Evolutionary conservation across 2,329 filamentous ascomycete species (phyloP), one percentile per base, ranked within the genome.

Genomic region (Aspergillus ochraceus): DNA sequence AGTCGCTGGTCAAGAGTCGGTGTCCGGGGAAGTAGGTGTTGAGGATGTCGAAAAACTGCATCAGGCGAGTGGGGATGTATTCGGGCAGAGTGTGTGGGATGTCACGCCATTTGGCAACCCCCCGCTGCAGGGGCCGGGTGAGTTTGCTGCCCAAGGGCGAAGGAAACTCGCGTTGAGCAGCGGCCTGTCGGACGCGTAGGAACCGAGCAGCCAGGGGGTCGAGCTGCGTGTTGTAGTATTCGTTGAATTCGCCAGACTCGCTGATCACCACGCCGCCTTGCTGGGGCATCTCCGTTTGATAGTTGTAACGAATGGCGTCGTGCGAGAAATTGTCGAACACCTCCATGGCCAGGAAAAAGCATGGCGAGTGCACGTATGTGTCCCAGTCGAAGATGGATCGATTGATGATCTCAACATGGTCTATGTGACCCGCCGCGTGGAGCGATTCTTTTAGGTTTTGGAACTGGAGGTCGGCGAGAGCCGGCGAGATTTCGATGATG

Each of bases 281-380:
- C 57, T 97, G 84, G 0, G 94, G 90, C 66, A 89, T 81, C 73
- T 92, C 90, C 11, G 92, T 96, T 61, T 83, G 77, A 11, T 89
- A 83, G 77, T 98, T 90, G 79, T 98, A 99, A 64, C 96, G 93
- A 63, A 99, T 87, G 60, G 89, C 86, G 79, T 99, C 95, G 80
- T 99, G 96, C 39, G 92, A 88, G 74, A 99, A 98, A 79, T 99
- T 99, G 81, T 99, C 95, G 71, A 97, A 97, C 66, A 99, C 95
- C 78, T 99, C 95, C 77, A 99, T 90, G 49, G 94, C 95, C 47
- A 99, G 86, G 82, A 99, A 98, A 83, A 96, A 99, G 80, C 95
- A 98, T 0, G 94, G 95, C 2, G 89, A 90, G 9, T 92, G 89
- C n/a, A 97, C 91, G 66, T 90, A 91, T 51, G 86, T 86, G 65